Conservation (phyloP, 2,329 filamentous ascomycete genomes). For the Phyllosticta citrichinensis region DNA sequence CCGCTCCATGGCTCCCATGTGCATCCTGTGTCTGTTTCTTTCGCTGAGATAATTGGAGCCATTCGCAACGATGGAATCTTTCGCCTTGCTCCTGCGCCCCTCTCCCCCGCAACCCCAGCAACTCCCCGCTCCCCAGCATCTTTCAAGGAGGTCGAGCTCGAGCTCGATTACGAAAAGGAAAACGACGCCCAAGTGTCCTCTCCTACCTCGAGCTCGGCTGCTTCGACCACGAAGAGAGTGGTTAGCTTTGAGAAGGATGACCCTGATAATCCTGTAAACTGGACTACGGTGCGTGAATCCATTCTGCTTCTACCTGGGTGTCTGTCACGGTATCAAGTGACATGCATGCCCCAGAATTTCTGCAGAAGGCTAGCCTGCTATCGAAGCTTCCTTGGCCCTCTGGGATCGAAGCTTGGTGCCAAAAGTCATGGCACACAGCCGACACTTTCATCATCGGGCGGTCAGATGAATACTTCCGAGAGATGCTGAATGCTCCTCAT, state of each 20-base stretch:
- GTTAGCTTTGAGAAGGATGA: slow-evolving; percentile 32
- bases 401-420: neutral
- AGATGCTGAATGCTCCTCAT: too few species aligned
- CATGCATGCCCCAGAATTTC: too few species aligned
- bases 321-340: too few species aligned
- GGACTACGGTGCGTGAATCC: slow-evolving; percentile 23
- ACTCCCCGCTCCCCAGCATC: neutral
- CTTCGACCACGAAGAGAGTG: slow-evolving; percentile 16
- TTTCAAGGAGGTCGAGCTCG: slow-evolving; percentile 11
- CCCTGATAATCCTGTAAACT: slow-evolving; percentile 34
- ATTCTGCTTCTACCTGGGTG: neutral
- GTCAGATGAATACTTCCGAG: too few species aligned
- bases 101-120: neutral
- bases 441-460: too few species aligned
- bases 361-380: too few species aligned
- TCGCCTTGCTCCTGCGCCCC: neutral
- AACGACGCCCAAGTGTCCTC: slow-evolving; percentile 20
- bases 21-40: neutral
- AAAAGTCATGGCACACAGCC: neutral
- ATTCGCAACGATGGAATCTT: neutral
- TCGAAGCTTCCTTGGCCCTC: too few species aligned
- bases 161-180: slow-evolving; percentile 18
- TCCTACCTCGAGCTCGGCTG: slow-evolving; percentile 10
- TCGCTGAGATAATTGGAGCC: neutral
- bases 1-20: neutral